Percentiles rank a stretch among this genome's conserved stretches.
Conservation (phyloP, 2,329 filamentous ascomycete species). For the Xylariaceae sp. region DNA sequence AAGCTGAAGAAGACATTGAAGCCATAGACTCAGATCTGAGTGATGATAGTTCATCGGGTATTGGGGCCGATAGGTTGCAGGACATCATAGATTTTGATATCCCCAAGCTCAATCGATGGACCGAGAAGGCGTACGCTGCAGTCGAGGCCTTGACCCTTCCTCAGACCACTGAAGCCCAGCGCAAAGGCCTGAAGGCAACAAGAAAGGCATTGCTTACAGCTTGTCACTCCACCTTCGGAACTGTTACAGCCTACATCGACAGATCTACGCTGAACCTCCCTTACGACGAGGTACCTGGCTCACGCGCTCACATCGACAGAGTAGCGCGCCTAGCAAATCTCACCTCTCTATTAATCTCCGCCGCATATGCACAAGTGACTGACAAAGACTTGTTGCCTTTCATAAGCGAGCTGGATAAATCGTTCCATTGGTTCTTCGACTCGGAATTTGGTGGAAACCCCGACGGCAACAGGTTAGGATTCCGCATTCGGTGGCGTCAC, state of each 20-base stretch:
- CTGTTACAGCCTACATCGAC: conserved; percentile 16
- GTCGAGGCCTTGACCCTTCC: conserved; percentile 13
- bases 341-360: conserved; percentile 21
- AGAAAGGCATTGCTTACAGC: conserved; percentile 17
- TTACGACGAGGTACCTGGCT: conserved; percentile 12
- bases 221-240: conserved; percentile 16
- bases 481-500: conserved; percentile 21
- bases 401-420: conserved; percentile 22
- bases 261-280: conserved; percentile 12
- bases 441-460: background rate
- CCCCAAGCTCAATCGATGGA: conserved; percentile 24
- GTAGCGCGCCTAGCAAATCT: conserved; percentile 22
- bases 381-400: conserved; percentile 9
- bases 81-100: conserved; percentile 27
- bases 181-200: conserved; percentile 11
- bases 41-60: conserved; percentile 16
- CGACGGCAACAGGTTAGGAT: conserved; percentile 18
- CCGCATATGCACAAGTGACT: conserved; percentile 14
- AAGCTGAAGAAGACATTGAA: background rate
- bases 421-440: conserved; percentile 20
- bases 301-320: conserved; percentile 10
- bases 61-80: conserved; percentile 18
- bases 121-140: conserved; percentile 15
- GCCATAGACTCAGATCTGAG: conserved; percentile 5
- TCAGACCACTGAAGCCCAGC: conserved; percentile 12